Evolutionary conservation across 192 early-diverging fungal genomes (phyloP), one percentile per base, ranked within the genome.

Genomic region (Linnemannia hyalina): DNA sequence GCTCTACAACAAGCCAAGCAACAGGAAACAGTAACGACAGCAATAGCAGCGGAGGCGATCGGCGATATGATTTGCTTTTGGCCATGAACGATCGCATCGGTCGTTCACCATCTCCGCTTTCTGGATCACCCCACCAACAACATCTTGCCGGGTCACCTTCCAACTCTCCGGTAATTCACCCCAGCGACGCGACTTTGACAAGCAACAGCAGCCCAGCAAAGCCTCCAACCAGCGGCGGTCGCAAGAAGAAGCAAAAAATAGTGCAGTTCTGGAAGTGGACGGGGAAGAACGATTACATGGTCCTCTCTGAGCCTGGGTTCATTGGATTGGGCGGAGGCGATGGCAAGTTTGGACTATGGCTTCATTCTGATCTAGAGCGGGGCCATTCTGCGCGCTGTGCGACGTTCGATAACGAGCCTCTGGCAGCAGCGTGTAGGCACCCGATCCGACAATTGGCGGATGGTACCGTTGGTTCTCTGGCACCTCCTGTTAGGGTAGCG

Each of bases 271-370:
- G 93, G 88, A 90, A 90, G 47, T 96, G 94, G 89, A 92, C 94
- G 18, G 95, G 95, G 70, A 92, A 90, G 44, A 97, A 97, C 75
- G 95, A 97, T 70, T 97, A 96, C 78, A 93, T 96, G 89, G 91
- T 97, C 26, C 82, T 95, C 41, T 93, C 92, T 35, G 95, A 96
- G 74, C 89, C 91, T 3, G 92, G 93, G 40, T 96, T 94, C 84
- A 90, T 97, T 18, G 95, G 95, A 23, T 88, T 97, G 73, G 96
- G 96, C 40, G 95, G 96, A 70, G 96, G 93, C 16, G 90, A 95
- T 44, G 96, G 96, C 42, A 92, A 92, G 76, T 93, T 94, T 88
- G 96, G 96, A 0, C 87, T 96, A 26, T 96, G 93, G 93, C 82
- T 96, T 46, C 92, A 96, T 69, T 89, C 91, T 38, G 93, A 95